These are phyloP conservation scores for Dryas integrifolia DNA, from an alignment of 331 rosid species.

Conservation along the genomic window DNA sequence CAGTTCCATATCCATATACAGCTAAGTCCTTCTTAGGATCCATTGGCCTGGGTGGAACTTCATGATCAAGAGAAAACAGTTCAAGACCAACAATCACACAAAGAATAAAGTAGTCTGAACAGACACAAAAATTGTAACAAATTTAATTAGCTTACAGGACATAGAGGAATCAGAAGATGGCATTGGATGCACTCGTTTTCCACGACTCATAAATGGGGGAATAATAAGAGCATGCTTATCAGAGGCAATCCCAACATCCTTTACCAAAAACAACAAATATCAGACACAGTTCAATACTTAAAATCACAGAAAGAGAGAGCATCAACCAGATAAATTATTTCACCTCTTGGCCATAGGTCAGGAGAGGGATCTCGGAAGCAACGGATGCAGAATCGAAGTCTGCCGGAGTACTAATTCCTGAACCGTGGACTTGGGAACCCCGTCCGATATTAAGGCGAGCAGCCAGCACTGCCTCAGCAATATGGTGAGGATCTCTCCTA, in stretches of 20 bases:
- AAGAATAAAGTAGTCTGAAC: conserved; percentile 22
- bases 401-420: conserved; percentile 30
- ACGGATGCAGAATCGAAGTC: conserved; percentile 40
- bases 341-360: conserved; percentile 54
- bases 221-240: conserved; percentile 54
- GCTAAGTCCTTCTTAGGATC: conserved; percentile 82
- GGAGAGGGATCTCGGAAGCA: conserved; percentile 45
- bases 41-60: conserved; percentile 69
- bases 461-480: conserved; percentile 35
- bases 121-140: conserved; percentile 6
- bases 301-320: conserved; percentile 6
- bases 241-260: conserved; percentile 54
- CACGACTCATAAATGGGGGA: conserved; percentile 52
- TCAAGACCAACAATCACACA: conserved; percentile 12
- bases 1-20: conserved; percentile 81
- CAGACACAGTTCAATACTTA: background rate
- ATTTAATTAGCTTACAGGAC: conserved; percentile 21
- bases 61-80: conserved; percentile 32
- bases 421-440: conserved; percentile 30
- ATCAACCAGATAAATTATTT: background rate
- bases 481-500: conserved; percentile 38
- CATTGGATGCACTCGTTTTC: conserved; percentile 45
- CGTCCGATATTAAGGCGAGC: conserved; percentile 43
- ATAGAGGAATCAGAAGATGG: conserved; percentile 37
- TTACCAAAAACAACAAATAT: conserved; percentile 16